Percentiles rank a stretch among this genome's conserved stretches.
These are phyloP conservation scores for Paecilomyces sp. DNA, from an alignment of 2,329 filamentous ascomycete species.

Conservation along the genomic window DNA sequence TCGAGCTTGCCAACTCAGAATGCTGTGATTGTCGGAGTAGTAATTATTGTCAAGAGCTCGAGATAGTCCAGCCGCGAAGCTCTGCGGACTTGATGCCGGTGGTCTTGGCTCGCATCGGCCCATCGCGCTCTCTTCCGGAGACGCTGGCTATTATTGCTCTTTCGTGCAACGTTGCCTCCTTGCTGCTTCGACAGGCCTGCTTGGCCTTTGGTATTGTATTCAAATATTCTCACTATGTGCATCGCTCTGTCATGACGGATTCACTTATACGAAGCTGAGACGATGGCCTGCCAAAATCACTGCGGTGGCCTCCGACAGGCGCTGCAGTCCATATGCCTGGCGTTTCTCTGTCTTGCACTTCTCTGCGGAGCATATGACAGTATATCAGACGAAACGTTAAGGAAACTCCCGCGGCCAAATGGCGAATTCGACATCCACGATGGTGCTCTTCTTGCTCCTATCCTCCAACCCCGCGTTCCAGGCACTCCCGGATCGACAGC, in stretches of 20 bases:
- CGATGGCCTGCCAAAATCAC: not conserved
- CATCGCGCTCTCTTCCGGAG: not conserved
- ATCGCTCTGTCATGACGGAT: not conserved
- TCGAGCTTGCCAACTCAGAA: not conserved
- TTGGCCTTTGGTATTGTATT: not conserved
- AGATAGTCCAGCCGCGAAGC: not conserved
- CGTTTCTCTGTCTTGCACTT: slow-evolving; percentile 15
- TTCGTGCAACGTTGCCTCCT: not conserved
- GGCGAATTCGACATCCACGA: slow-evolving; percentile 70
- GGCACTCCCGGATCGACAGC: slow-evolving; percentile 68
- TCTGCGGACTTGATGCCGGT: not conserved
- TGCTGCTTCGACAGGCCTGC: not conserved
- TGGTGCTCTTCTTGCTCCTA: slow-evolving; percentile 73
- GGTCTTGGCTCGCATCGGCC: not conserved
- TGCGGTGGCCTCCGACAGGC: slow-evolving; percentile 18
- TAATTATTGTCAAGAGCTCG: not conserved
- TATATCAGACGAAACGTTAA: slow-evolving; percentile 69
- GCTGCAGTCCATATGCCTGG: slow-evolving; percentile 19
- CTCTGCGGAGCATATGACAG: slow-evolving; percentile 44
- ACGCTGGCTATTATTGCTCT: not conserved
- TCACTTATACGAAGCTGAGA: not conserved
- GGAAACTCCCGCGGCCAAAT: slow-evolving; percentile 62
- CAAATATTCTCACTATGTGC: not conserved
- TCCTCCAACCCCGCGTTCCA: slow-evolving; percentile 80
- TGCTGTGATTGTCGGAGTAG: not conserved